A percentile compares a stretch with the other conserved stretches of the same genome.
Conservation (phyloP, 2,329 filamentous ascomycete species). For the Colletotrichum higginsianum region DNA sequence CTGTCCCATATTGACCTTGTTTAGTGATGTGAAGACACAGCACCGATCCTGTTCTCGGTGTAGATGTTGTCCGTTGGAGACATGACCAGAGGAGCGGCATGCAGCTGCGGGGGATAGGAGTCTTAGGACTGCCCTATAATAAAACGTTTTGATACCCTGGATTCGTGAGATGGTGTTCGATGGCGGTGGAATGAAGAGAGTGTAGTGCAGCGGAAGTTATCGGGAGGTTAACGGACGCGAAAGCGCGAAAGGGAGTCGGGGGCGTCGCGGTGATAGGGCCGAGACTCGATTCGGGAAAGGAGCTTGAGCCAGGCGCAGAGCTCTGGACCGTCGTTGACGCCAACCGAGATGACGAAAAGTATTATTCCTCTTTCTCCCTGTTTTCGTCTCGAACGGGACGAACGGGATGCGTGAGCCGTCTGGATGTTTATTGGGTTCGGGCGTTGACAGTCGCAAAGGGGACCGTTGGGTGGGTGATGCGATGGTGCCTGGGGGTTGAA, state of each 20-base stretch:
- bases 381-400: neutral
- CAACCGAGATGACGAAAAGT: conserved; percentile 27
- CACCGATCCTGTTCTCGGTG: neutral
- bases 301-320: conserved; percentile 33
- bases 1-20: neutral
- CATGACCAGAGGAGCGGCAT: neutral
- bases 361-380: conserved; percentile 4
- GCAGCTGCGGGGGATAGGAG: neutral
- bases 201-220: neutral
- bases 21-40: neutral
- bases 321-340: conserved; percentile 13
- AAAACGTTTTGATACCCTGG: neutral
- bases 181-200: neutral
- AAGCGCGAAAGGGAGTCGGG: conserved; percentile 13
- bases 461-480: conserved; percentile 1
- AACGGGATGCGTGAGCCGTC: neutral
- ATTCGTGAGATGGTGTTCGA: neutral
- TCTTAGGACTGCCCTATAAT: no score
- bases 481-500: neutral
- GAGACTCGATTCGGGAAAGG: conserved; percentile 22
- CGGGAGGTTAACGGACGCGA: conserved; percentile 15
- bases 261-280: conserved; percentile 7
- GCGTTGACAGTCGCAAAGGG: neutral
- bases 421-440: conserved; percentile 4
- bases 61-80: neutral